These are phyloP conservation scores for Fusarium solani-melongenae DNA, from an alignment of 2,329 filamentous ascomycete genomes.

Conservation along the genomic window DNA sequence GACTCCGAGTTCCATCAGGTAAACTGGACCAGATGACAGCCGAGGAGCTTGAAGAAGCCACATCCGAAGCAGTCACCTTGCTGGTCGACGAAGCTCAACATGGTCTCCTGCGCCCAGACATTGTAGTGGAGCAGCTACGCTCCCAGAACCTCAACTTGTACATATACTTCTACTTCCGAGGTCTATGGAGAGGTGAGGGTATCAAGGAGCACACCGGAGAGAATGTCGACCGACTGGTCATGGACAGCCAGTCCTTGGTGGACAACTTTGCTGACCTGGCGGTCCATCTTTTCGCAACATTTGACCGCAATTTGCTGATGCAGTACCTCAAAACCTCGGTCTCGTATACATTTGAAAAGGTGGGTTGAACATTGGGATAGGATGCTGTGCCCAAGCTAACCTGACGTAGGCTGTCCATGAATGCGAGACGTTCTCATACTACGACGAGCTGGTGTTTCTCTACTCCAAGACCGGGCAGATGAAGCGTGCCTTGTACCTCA, in stretches of 20 bases:
- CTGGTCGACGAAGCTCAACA: slow-evolving; percentile 92
- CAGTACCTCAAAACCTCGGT: slow-evolving; percentile 87
- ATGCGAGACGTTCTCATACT: slow-evolving; percentile 84
- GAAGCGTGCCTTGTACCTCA: slow-evolving; percentile 89
- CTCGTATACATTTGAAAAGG: slow-evolving; percentile 87
- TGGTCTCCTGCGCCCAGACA: slow-evolving; percentile 81
- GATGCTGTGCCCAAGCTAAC: slow-evolving; percentile 17
- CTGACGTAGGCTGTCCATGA: slow-evolving; percentile 70
- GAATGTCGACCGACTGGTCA: slow-evolving; percentile 65
- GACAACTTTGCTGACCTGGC: slow-evolving; percentile 90
- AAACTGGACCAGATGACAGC: slow-evolving; percentile 73
- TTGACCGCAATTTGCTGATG: slow-evolving; percentile 84
- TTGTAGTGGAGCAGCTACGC: slow-evolving; percentile 83
- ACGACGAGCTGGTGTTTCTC: slow-evolving; percentile 93
- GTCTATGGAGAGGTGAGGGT: slow-evolving; percentile 83
- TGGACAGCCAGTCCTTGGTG: slow-evolving; percentile 75
- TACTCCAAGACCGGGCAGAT: slow-evolving; percentile 96
- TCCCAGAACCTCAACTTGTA: slow-evolving; percentile 76
- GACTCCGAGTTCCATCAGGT: slow-evolving; percentile 82
- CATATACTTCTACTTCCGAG: slow-evolving; percentile 90
- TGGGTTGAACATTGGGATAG: slow-evolving; percentile 35
- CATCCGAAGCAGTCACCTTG: slow-evolving; percentile 84
- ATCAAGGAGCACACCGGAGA: slow-evolving; percentile 65
- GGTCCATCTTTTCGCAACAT: slow-evolving; percentile 86
- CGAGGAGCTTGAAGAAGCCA: slow-evolving; percentile 80